A percentile compares a stretch with the other conserved stretches of the same genome.
phyloP scores from a whole-genome alignment of 1,139 yeast species.

The Geotrichum reessii region DNA sequence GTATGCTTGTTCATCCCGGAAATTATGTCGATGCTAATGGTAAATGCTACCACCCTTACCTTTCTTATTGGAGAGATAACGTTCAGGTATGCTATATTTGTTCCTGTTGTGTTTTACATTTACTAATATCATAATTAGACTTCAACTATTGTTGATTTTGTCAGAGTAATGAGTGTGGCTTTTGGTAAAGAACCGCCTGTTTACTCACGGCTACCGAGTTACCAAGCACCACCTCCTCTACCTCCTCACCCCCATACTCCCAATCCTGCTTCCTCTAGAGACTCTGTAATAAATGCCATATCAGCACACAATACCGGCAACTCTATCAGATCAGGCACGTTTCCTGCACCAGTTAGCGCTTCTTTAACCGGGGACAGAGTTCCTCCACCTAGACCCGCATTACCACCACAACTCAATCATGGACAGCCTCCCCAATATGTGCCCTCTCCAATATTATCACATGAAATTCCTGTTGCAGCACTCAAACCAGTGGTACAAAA shows the following conservation, averaged over 20 bases:
- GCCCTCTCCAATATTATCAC: constrained; percentile 4
- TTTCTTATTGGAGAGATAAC: constrained; percentile 50
- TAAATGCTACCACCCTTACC: constrained; percentile 60
- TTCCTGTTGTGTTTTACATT: neutral
- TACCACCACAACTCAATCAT: constrained; percentile 10
- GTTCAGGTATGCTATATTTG: constrained; percentile 17
- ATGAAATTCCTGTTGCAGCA: constrained; percentile 6
- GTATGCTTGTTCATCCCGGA: constrained; percentile 51
- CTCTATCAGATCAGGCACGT: constrained; percentile 3
- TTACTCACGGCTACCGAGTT: constrained; percentile 38
- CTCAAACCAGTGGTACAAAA: constrained; percentile 12
- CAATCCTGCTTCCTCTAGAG: neutral
- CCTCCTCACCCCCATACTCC: constrained; percentile 18
- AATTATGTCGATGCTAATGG: constrained; percentile 74
- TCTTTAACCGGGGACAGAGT: constrained; percentile 17
- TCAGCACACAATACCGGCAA: constrained; percentile 10
- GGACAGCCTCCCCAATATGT: constrained; percentile 20
- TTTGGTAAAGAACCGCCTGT: constrained; percentile 49
- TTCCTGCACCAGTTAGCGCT: neutral
- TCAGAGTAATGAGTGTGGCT: constrained; percentile 39
- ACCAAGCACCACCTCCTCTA: constrained; percentile 14
- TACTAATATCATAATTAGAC: constrained; percentile 13
- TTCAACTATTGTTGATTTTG: constrained; percentile 41
- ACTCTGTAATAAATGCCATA: neutral
- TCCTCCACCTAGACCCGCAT: constrained; percentile 28